Evolutionary conservation across 176 grass and related monocot species (phyloP).

Genomic region (Ensete glaucum): DNA sequence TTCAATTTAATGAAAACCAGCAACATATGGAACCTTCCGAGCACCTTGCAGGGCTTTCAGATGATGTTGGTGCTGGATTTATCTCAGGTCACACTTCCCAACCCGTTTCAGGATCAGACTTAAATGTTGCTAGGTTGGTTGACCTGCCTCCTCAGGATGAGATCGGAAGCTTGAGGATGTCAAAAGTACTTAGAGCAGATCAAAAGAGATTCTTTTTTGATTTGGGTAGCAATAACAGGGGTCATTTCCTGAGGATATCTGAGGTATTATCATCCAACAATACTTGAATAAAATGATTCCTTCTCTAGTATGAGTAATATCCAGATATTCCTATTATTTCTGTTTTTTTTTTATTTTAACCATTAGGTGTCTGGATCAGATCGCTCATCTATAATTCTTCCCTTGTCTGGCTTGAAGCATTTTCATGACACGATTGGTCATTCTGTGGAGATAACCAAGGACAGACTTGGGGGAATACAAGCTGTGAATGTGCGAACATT

Average conservation of each 20-base stretch:
- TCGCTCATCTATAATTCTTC: conserved; percentile 86
- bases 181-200: conserved; percentile 87
- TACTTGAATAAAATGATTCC: background rate
- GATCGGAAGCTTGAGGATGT: conserved; percentile 60
- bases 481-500: conserved; percentile 53
- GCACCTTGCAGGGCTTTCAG: conserved; percentile 67
- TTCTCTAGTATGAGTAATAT: background rate
- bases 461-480: conserved; percentile 72
- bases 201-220: conserved; percentile 97
- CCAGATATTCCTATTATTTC: background rate
- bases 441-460: conserved; percentile 95
- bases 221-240: conserved; percentile 82
- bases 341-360: background rate
- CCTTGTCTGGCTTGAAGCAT: conserved; percentile 82
- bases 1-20: conserved; percentile 21
- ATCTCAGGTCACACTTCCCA: conserved; percentile 72
- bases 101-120: conserved; percentile 47
- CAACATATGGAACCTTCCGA: conserved; percentile 74
- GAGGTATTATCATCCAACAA: conserved; percentile 38
- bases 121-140: conserved; percentile 60
- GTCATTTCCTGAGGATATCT: conserved; percentile 86
- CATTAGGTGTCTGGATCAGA: conserved; percentile 80
- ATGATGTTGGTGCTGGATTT: conserved; percentile 94
- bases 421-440: conserved; percentile 96
- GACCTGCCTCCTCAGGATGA: conserved; percentile 69